Evolutionary conservation across 2,329 filamentous ascomycete species (phyloP).

Genomic region (Ceratocystis cubensis): DNA sequence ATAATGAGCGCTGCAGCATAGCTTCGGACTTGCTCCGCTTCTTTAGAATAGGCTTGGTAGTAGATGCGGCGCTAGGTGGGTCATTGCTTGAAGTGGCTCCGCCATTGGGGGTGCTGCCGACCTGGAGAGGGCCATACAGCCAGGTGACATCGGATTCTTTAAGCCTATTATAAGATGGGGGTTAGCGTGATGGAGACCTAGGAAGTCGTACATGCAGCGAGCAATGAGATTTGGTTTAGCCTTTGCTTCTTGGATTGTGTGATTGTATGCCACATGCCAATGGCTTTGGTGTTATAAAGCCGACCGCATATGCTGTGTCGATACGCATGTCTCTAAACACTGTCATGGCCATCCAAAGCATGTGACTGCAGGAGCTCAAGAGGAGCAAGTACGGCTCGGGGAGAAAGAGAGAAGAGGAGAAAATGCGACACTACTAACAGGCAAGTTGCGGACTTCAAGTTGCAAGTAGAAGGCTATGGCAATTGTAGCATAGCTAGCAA

Average conservation of each 20-base stretch:
- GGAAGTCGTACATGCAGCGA: not conserved
- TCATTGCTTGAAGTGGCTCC: slow-evolving; percentile 31
- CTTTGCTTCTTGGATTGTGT: not conserved
- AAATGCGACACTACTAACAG: not conserved
- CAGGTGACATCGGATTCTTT: slow-evolving; percentile 97
- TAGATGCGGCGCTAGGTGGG: slow-evolving; percentile 50
- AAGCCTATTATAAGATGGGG: slow-evolving; percentile 46
- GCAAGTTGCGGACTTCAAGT: slow-evolving; percentile 2
- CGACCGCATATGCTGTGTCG: not conserved
- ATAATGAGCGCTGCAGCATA: slow-evolving; percentile 81
- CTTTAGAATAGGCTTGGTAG: slow-evolving; percentile 87
- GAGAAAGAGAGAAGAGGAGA: not conserved
- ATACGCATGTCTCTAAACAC: not conserved
- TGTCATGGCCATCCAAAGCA: not conserved
- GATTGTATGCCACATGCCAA: not conserved
- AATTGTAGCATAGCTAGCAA: not conserved
- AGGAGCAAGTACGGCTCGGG: not conserved
- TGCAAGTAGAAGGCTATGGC: not conserved
- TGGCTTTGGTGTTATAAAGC: not conserved
- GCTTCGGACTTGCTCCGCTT: slow-evolving; percentile 93
- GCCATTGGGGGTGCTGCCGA: slow-evolving; percentile 46
- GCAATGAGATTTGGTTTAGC: not conserved
- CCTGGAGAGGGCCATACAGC: slow-evolving; percentile 88
- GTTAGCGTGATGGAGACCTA: not conserved
- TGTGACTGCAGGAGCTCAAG: not conserved